phyloP scores from a whole-genome alignment of 495 filamentous ascomycete species.

The Neurospora sp. region DNA sequence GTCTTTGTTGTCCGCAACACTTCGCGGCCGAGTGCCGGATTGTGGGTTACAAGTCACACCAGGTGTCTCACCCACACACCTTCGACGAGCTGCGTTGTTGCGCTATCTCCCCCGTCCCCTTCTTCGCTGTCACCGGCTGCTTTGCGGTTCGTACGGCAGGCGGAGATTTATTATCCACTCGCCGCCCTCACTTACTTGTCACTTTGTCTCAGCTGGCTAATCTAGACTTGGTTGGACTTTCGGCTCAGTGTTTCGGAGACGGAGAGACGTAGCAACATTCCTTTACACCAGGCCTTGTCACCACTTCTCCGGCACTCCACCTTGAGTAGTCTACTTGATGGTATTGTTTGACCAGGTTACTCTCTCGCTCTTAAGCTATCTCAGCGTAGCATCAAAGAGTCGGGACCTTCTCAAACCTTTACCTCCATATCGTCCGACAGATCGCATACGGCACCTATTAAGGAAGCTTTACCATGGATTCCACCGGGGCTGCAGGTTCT shows the following conservation, averaged over 20 bases:
- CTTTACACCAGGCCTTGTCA: background rate
- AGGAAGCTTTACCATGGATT: constrained; percentile 4
- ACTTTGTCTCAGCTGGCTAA: background rate
- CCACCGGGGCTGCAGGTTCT: background rate
- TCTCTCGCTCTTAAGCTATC: background rate
- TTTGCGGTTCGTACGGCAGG: background rate
- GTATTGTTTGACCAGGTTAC: background rate
- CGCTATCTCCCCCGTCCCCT: background rate
- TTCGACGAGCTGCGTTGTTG: background rate
- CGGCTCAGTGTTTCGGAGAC: background rate
- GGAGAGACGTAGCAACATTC: background rate
- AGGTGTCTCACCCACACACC: background rate
- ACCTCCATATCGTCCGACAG: background rate
- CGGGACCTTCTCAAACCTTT: background rate
- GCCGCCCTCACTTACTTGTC: background rate
- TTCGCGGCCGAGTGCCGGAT: background rate
- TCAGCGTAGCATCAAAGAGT: background rate
- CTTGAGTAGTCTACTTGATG: background rate
- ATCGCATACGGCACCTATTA: background rate
- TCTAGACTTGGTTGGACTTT: background rate
- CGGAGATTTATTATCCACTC: constrained; percentile 1
- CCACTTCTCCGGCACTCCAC: background rate
- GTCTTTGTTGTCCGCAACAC: background rate
- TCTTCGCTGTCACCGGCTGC: background rate
- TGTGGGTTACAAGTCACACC: background rate